Evolutionary conservation across 805 yeast species (phyloP).

Genomic region (Candida nitratophila): DNA sequence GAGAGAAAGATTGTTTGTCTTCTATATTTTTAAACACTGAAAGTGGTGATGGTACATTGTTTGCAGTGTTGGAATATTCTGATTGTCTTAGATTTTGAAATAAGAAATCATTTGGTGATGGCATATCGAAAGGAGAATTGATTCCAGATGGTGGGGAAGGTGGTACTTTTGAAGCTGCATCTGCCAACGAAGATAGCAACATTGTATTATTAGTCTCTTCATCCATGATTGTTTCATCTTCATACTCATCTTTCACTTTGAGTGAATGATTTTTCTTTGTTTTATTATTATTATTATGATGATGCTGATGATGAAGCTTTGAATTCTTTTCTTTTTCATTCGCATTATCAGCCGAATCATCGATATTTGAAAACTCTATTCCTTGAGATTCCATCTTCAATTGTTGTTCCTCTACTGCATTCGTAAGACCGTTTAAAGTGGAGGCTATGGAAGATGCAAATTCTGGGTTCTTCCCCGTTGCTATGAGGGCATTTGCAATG

Average conservation of each 20-base stretch:
- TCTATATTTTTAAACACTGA: slow-evolving; percentile 10
- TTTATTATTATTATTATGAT: too few relatives aligned
- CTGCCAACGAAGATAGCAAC: slow-evolving; percentile 12
- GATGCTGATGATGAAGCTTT: too few relatives aligned
- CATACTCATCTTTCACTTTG: not conserved
- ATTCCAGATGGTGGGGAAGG: slow-evolving; percentile 7
- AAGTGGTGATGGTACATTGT: slow-evolving; percentile 9
- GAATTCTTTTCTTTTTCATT: not conserved
- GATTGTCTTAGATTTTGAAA: not conserved
- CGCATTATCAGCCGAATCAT: too few relatives aligned
- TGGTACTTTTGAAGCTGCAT: slow-evolving; percentile 13
- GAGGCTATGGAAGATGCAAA: slow-evolving; percentile 23
- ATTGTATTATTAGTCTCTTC: not conserved
- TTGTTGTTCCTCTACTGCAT: slow-evolving; percentile 10
- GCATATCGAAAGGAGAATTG: slow-evolving; percentile 8
- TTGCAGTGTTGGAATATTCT: not conserved
- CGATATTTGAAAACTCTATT: not conserved
- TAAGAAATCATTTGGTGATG: slow-evolving; percentile 8
- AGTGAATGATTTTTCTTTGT: not conserved
- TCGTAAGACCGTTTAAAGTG: slow-evolving; percentile 16
- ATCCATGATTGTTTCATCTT: not conserved
- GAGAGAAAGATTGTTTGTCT: slow-evolving; percentile 6
- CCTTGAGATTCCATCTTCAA: not conserved
- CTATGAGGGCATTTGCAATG: slow-evolving; percentile 40
- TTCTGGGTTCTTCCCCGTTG: slow-evolving; percentile 44